These are phyloP conservation scores for Paramecium primaurelia DNA, from an alignment of 73 alveolate genomes.

Conservation along the genomic window DNA sequence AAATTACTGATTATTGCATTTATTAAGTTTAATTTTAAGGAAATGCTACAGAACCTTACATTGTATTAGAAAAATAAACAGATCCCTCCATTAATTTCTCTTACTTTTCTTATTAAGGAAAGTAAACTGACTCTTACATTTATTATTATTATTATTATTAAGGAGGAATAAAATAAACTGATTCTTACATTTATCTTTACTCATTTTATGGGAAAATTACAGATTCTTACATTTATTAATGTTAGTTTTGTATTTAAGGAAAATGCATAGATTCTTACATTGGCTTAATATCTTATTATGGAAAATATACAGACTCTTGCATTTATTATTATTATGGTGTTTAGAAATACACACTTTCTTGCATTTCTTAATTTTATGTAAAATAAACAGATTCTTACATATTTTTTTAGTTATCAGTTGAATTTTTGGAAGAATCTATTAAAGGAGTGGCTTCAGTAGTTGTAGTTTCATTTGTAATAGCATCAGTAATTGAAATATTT, in stretches of 20 bases:
- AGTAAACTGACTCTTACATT: constrained; percentile 3
- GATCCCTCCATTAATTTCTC: not conserved
- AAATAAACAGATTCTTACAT: not conserved
- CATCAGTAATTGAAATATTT: not conserved
- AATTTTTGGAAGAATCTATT: not conserved
- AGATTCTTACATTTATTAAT: constrained; percentile 11
- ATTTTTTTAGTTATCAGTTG: not conserved
- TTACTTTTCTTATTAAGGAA: not conserved
- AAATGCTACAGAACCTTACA: not conserved
- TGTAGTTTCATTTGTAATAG: not conserved
- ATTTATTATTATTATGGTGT: not conserved
- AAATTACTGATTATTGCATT: not conserved
- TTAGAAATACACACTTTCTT: not conserved
- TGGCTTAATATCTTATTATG: not conserved
- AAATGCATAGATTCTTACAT: not conserved
- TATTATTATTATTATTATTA: not conserved
- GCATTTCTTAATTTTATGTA: not conserved
- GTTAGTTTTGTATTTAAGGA: not conserved
- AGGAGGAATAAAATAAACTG: not conserved
- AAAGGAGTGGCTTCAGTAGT: not conserved
- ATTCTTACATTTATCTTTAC: not conserved
- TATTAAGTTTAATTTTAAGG: not conserved
- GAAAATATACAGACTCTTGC: not conserved
- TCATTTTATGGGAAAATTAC: not conserved
- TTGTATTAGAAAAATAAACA: not conserved